Percentiles rank a stretch among this genome's conserved stretches.
phyloP scores from a whole-genome alignment of 345 rosid species.

The Rhodamnia rubescens region DNA sequence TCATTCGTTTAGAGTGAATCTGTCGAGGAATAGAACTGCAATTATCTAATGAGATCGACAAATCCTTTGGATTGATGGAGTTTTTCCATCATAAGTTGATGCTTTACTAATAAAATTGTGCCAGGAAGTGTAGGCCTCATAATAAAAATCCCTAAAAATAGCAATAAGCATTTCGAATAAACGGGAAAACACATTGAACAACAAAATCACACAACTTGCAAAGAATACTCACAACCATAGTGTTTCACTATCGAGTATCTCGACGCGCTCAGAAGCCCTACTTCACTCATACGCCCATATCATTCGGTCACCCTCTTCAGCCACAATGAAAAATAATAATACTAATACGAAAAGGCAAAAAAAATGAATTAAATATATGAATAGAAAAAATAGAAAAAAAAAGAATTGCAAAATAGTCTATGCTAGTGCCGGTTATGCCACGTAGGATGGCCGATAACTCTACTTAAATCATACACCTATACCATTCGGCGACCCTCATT shows the following conservation, averaged over 20 bases:
- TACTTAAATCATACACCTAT: background rate
- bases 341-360: no score
- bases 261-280: background rate
- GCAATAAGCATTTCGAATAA: background rate
- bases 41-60: background rate
- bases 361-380: no score
- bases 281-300: no score
- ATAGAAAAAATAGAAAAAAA: no score
- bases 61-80: background rate
- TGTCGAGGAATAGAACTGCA: background rate
- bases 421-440: no score
- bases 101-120: background rate
- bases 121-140: background rate
- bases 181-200: background rate
- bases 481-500: conserved; percentile 15
- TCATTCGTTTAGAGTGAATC: background rate
- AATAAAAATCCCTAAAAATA: background rate
- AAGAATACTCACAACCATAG: background rate
- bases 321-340: background rate
- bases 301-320: conserved; percentile 29
- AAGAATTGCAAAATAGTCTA: no score
- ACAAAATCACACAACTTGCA: background rate
- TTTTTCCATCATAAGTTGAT: background rate
- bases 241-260: background rate
- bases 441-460: background rate